phyloP scores from a whole-genome alignment of 2,329 filamentous ascomycete genomes.

The Cercospora sp. region DNA sequence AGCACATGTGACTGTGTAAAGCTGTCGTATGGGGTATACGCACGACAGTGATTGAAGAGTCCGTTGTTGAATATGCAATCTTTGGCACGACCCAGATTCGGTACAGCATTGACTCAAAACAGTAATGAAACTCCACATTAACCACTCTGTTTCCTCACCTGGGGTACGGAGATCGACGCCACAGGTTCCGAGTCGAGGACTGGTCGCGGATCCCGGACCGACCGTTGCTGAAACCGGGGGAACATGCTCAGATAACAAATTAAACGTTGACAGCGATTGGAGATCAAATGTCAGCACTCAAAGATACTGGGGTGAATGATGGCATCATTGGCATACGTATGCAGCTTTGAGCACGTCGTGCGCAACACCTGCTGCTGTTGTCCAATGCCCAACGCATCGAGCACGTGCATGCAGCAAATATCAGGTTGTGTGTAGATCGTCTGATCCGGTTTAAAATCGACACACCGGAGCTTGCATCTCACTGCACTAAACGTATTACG shows the following conservation, averaged over 20 bases:
- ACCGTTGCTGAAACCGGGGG: background rate
- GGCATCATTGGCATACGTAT: background rate
- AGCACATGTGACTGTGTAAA: background rate
- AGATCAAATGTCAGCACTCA: background rate
- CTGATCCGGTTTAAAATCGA: background rate
- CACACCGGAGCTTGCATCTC: background rate
- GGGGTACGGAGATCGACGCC: background rate
- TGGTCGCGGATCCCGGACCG: background rate
- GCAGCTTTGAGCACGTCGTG: background rate
- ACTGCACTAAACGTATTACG: no score
- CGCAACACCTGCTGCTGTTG: background rate
- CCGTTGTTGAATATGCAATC: background rate
- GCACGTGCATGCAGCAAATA: background rate
- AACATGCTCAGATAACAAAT: slow-evolving; percentile 3
- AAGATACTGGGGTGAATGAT: background rate
- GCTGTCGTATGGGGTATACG: background rate
- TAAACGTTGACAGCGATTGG: slow-evolving; percentile 1
- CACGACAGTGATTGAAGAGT: background rate
- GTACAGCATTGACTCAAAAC: background rate
- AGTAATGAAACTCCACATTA: background rate
- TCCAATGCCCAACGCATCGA: background rate
- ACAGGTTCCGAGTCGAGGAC: background rate
- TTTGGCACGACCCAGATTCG: background rate
- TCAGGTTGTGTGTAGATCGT: background rate
- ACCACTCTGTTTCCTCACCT: background rate